Conservation (phyloP, 2,329 filamentous ascomycete genomes). For the Nakataea oryzae region DNA sequence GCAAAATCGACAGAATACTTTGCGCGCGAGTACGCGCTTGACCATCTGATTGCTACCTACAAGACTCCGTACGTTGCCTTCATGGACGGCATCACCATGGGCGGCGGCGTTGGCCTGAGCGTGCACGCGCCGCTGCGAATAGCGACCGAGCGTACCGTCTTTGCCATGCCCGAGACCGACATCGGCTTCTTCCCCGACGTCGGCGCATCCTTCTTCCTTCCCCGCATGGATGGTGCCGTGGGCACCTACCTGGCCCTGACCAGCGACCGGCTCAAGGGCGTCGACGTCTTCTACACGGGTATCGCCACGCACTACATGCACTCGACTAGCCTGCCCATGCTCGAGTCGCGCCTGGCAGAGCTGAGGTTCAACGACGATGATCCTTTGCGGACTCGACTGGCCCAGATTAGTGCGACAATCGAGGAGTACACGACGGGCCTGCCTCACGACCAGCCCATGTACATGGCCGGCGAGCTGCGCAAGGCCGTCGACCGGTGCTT, state of each 20-base stretch:
- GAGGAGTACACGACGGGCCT: constrained; percentile 85
- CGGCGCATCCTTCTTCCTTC: constrained; percentile 90
- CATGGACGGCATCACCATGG: constrained; percentile 98
- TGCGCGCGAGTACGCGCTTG: constrained; percentile 86
- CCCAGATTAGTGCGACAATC: constrained; percentile 74
- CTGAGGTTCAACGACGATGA: constrained; percentile 78
- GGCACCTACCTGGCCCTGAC: constrained; percentile 93
- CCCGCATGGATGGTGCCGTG: constrained; percentile 73
- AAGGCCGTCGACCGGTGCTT: constrained; percentile 80
- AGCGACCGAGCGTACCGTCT: constrained; percentile 88
- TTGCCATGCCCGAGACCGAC: constrained; percentile 97
- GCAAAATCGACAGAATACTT: constrained; percentile 77
- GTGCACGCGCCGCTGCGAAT: constrained; percentile 94
- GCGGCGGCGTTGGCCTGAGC: constrained; percentile 87
- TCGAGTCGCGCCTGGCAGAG: constrained; percentile 81
- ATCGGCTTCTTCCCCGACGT: constrained; percentile 99
- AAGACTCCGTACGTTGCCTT: constrained; percentile 86
- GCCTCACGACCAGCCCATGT: constrained; percentile 61
- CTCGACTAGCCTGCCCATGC: constrained; percentile 70
- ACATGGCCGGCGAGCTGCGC: constrained; percentile 60
- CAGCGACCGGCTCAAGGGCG: constrained; percentile 70
- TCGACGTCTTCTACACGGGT: constrained; percentile 81
- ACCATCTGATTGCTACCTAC: constrained; percentile 93
- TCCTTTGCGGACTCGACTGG: constrained; percentile 48
- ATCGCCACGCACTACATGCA: constrained; percentile 95